phyloP scores from a whole-genome alignment of 495 filamentous ascomycete species.

The Talaromyces borbonicus region DNA sequence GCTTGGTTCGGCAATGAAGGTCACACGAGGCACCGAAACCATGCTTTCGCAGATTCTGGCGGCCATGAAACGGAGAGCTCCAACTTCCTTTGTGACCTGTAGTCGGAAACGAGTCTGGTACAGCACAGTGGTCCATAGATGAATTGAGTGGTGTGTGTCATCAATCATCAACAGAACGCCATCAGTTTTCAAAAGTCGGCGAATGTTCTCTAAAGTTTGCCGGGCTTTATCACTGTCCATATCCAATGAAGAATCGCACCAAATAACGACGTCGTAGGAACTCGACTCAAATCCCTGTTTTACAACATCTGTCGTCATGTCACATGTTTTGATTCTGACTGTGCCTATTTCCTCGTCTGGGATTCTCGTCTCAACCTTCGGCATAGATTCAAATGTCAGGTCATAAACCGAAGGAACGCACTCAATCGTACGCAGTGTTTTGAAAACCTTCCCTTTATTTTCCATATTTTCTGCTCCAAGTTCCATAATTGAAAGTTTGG shows the following conservation, averaged over 20 bases:
- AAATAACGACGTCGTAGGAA: background rate
- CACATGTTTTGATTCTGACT: background rate
- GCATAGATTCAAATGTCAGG: background rate
- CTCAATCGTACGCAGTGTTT: background rate
- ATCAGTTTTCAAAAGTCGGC: slow-evolving; percentile 25
- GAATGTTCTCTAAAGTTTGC: slow-evolving; percentile 20
- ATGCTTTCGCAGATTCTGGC: background rate
- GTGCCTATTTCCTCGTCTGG: background rate
- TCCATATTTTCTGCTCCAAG: background rate
- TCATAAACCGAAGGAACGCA: background rate
- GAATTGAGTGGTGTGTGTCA: background rate
- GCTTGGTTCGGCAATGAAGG: background rate
- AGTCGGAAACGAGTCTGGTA: background rate
- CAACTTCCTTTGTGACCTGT: background rate
- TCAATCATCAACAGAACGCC: slow-evolving; percentile 26
- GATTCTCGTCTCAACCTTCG: background rate
- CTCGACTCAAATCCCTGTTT: background rate
- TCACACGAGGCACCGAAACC: background rate
- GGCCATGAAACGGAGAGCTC: background rate
- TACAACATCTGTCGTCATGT: background rate
- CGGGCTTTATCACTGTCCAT: too few relatives aligned
- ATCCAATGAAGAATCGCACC: background rate
- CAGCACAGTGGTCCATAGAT: background rate
- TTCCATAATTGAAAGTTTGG: background rate
- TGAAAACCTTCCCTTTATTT: background rate